Base-by-base conservation (phyloP, 2,329 filamentous ascomycete species). In the Emmonsiellopsis sp. region DNA sequence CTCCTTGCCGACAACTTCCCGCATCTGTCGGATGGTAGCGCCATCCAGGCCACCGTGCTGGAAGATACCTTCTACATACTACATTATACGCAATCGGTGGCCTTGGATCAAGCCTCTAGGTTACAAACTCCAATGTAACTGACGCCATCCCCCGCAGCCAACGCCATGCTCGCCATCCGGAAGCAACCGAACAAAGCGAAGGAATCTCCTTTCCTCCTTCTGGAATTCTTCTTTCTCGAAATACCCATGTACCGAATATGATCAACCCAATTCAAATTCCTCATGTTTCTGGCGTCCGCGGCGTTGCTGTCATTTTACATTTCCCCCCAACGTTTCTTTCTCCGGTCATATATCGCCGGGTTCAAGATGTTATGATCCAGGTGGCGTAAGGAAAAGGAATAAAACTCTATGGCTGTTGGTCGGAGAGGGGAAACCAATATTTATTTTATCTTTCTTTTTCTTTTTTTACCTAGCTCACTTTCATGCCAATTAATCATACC, bases 231-330 rank as follows among this genome's bases (percentile, higher is more conserved):
- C 8, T 10, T 10, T n/a, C 35, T 38, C 9, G 35, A 38, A 38
- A 38, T 38, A 37, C 30, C 32, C 46, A n/a, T 49, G 46, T 49
- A 40, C 26, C 46, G 34, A 49, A 49, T 13, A 11, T 15, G 34
- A 49, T 49, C 46, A 15, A 49, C 34, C 35, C 34, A 49, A 40
- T 38, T 38, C 11, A 16, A 26, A 38, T 40, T 49, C 8, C 31
- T 40, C 34, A 40, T 49, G 9, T 40, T 38, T 49, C 46, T 49
- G 46, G 46, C 35, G 46, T 49, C 16, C 46, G 46, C 20, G 20
- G 20, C 20, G 20, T 26, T 26, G 20, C 20, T 26, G 50, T 26
- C 20, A 26, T 51, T 15, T 50, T 56, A 47, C 54, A 57, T 53
- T 53, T 31, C 20, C 20, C 20, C 20, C 20, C 20, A 5, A 26